Percentiles rank a stretch among this genome's conserved stretches.
phyloP scores from a whole-genome alignment of 1,139 yeast species.

The Meyerozyma smithsonii region DNA sequence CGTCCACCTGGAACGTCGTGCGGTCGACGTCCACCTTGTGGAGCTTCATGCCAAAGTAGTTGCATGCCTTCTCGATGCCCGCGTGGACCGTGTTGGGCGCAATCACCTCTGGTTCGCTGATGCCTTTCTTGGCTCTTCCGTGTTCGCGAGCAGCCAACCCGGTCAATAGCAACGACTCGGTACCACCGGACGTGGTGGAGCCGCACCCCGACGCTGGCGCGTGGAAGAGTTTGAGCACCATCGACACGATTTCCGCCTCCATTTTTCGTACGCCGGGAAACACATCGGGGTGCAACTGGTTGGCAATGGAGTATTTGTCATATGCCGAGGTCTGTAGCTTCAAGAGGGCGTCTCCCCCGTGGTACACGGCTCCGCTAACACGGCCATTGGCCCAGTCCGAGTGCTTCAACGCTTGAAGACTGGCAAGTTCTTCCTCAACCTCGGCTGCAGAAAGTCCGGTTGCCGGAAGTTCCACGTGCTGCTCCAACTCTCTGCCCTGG shows the following conservation, averaged over 20 bases:
- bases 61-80: constrained; percentile 91
- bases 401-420: constrained; percentile 49
- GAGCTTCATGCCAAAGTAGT: constrained; percentile 81
- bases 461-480: constrained; percentile 51
- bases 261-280: constrained; percentile 95
- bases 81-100: constrained; percentile 93
- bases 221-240: constrained; percentile 78
- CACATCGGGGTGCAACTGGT: constrained; percentile 94
- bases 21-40: constrained; percentile 79
- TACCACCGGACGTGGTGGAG: constrained; percentile 94
- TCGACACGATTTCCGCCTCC: constrained; percentile 93
- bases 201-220: constrained; percentile 73
- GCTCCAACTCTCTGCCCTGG: constrained; percentile 39
- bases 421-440: constrained; percentile 46
- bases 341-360: constrained; percentile 78
- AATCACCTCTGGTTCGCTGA: constrained; percentile 76
- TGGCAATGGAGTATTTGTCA: constrained; percentile 74
- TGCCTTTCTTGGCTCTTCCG: constrained; percentile 52
- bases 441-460: constrained; percentile 46
- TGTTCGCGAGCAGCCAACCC: constrained; percentile 81
- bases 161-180: constrained; percentile 82
- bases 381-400: constrained; percentile 80
- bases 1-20: constrained; percentile 61
- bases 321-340: constrained; percentile 74
- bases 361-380: constrained; percentile 94